Percentiles rank a stretch among this genome's conserved stretches.
Evolutionary conservation across 257 asterid species (phyloP).

Genomic region (Plantago major): DNA sequence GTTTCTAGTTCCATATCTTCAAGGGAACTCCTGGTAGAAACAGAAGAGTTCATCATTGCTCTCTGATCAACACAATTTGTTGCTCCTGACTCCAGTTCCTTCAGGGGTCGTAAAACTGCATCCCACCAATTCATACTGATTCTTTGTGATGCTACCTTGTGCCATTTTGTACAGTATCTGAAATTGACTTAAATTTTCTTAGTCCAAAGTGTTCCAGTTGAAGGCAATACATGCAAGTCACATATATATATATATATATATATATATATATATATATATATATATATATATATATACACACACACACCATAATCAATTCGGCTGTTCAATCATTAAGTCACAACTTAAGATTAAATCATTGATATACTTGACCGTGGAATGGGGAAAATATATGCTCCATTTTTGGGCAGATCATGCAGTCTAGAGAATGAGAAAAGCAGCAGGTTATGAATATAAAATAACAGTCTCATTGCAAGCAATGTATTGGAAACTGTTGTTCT

Average conservation of each 20-base stretch:
- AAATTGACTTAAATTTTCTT: conserved; percentile 2
- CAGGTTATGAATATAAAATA: too few relatives aligned
- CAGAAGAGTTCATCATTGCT: conserved; percentile 24
- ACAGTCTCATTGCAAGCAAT: too few relatives aligned
- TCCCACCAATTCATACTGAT: conserved; percentile 82
- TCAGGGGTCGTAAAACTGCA: conserved; percentile 68
- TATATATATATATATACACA: too few relatives aligned
- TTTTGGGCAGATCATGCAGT: too few relatives aligned
- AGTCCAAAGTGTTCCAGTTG: background rate
- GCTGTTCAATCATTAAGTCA: background rate
- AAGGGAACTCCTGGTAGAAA: conserved; percentile 50
- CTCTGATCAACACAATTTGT: conserved; percentile 38
- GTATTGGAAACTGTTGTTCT: too few relatives aligned
- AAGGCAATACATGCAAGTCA: background rate
- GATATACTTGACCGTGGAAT: too few relatives aligned
- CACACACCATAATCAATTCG: too few relatives aligned
- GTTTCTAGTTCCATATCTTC: conserved; percentile 97
- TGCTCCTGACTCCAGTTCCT: conserved; percentile 71
- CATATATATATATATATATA: too few relatives aligned
- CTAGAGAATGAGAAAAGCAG: too few relatives aligned
- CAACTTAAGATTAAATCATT: background rate
- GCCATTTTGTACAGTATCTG: conserved; percentile 92
- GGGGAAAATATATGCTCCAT: too few relatives aligned
- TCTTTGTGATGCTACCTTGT: conserved; percentile 77
- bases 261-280: too few relatives aligned